Base-by-base conservation (phyloP, 139 green algal species). In the Chlamydomonas urium region DNA sequence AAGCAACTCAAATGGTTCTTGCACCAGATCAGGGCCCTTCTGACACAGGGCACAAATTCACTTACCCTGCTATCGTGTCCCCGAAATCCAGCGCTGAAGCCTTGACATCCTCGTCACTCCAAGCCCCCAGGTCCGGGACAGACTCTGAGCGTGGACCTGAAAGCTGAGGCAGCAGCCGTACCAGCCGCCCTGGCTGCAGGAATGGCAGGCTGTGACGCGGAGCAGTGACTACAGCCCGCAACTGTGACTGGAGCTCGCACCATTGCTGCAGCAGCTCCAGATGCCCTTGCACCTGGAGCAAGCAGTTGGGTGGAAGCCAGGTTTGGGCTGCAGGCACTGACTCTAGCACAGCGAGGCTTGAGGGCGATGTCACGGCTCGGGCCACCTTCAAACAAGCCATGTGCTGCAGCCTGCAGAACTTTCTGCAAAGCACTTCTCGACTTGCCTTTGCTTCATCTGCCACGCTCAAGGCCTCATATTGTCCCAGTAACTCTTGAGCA, bases 161-260 rank as follows among this genome's bases (percentile, higher is more conserved):
- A 6, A 57, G 53, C 65, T 75, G 26, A 17, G 69, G 71, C 35
- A 86, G 75, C 75, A 97, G 67, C 4, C 77, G 69, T 4, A 94
- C 81, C 19, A 97, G 72, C 0, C 93, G 81, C 0, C 92, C 92
- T 0, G 90, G 87, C 76, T 96, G 89, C 38, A 98, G 82, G 81
- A 97, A 97, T 36, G 87, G 91, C 48, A 97, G 73, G 14, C 57
- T 72, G 37, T 47, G 53, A 35, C n/a, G 2, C 1, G 76, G 87
- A 2, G 68, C 42, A n/a, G 67, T 78, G 17, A 90, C 28, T 0
- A 82, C 32, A 0, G 26, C 60, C 0, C 88, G 75, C 65, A 86
- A 34, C 37, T 71, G 58, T 23, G 38, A 50, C 19, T 66, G 61
- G 28, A 85, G 48, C 28, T 72, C 69, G 8, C 65, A 48, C 35